Percentiles rank a stretch among this genome's conserved stretches.
Evolutionary conservation across 352 stramenopile species (phyloP).

Genomic region (Peronospora farinosa): DNA sequence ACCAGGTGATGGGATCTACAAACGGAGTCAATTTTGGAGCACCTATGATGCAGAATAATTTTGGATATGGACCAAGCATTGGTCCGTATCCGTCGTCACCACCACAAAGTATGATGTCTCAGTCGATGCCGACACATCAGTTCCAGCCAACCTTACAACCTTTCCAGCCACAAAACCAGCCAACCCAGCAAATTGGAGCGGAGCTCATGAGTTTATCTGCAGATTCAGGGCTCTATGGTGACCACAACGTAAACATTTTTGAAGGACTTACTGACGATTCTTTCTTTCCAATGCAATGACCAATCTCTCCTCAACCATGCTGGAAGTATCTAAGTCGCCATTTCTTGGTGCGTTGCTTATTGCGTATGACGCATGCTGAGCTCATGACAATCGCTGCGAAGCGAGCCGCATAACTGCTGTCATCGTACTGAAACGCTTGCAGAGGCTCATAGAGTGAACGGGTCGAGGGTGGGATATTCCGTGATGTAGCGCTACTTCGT

Average conservation of each 20-base stretch:
- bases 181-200: conserved; percentile 18
- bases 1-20: conserved; percentile 51
- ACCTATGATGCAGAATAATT: conserved; percentile 39
- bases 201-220: conserved; percentile 20
- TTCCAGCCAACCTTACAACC: conserved; percentile 24
- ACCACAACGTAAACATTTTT: conserved; percentile 62
- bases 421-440: conserved; percentile 36
- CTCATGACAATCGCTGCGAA: conserved; percentile 42
- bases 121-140: conserved; percentile 19
- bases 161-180: conserved; percentile 30
- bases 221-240: conserved; percentile 38
- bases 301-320: conserved; percentile 15
- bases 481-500: conserved; percentile 38
- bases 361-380: conserved; percentile 25
- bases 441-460: conserved; percentile 42
- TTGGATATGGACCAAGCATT: conserved; percentile 27
- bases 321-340: conserved; percentile 24
- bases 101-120: conserved; percentile 26
- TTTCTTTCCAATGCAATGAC: conserved; percentile 69
- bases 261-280: conserved; percentile 66
- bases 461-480: conserved; percentile 49
- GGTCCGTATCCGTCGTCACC: conserved; percentile 9
- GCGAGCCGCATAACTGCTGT: conserved; percentile 47
- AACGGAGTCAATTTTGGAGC: conserved; percentile 30
- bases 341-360: conserved; percentile 27